Conservation (phyloP, 345 rosid genomes). For the Eucalyptus sp. region DNA sequence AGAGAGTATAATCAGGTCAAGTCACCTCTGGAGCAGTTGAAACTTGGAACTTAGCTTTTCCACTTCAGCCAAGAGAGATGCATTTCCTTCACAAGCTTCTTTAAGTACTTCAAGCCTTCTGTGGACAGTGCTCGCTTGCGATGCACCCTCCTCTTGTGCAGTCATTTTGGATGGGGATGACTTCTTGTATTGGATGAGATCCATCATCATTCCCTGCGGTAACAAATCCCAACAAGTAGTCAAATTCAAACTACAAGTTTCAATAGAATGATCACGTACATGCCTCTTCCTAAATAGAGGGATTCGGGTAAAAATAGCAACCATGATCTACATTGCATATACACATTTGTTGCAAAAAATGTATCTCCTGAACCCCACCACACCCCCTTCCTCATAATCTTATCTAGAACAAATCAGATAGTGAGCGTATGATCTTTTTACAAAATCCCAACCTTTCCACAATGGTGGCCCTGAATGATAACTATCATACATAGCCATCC, state of each 20-base stretch:
- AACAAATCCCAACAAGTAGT: background rate
- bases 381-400: background rate
- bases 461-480: background rate
- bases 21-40: background rate
- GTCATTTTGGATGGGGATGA: background rate
- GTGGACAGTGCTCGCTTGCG: background rate
- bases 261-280: background rate
- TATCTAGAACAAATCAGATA: background rate
- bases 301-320: background rate
- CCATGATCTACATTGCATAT: background rate
- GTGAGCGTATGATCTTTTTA: background rate
- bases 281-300: background rate
- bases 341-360: background rate
- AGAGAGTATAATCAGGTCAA: background rate
- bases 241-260: background rate
- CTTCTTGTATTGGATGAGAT: conserved; percentile 29
- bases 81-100: conserved; percentile 58
- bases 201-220: conserved; percentile 61
- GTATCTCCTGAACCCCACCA: background rate
- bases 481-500: background rate
- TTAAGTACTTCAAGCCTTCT: conserved; percentile 32
- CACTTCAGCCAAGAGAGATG: conserved; percentile 38
- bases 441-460: background rate
- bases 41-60: conserved; percentile 33
- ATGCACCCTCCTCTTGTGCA: conserved; percentile 7